Conservation (phyloP, 768 basidiomycete genomes). For the Suillus tomentosus region DNA sequence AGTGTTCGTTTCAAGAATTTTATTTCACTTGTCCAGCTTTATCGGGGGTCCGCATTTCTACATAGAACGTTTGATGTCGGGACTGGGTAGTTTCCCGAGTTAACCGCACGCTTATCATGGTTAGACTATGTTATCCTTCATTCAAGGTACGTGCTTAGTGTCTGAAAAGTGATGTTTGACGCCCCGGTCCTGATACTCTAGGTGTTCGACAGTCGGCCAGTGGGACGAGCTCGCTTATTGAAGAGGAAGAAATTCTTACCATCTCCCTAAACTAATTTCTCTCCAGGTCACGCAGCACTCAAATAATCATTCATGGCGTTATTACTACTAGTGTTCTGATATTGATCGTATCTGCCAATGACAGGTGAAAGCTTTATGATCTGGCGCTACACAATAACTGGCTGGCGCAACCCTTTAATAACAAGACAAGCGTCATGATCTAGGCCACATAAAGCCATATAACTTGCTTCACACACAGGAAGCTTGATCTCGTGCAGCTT, state of each 20-base stretch:
- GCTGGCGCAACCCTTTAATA: neutral
- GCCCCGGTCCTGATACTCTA: neutral
- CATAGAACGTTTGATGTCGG: neutral
- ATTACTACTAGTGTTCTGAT: neutral
- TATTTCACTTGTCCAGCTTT: neutral
- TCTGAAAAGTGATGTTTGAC: neutral
- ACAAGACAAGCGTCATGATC: neutral
- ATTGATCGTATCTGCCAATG: neutral
- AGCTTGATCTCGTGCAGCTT: conserved; percentile 23
- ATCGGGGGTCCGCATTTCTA: neutral
- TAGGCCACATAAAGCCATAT: neutral
- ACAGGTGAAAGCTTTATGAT: neutral
- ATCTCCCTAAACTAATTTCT: neutral
- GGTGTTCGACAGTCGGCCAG: neutral
- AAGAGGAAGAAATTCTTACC: neutral
- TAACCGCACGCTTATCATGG: neutral
- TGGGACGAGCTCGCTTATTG: too few relatives aligned
- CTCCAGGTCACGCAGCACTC: neutral
- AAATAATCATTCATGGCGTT: neutral
- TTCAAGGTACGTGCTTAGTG: neutral
- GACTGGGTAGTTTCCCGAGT: neutral
- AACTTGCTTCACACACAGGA: neutral
- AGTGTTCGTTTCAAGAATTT: neutral
- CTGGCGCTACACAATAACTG: neutral
- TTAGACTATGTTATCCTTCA: neutral